Evolutionary conservation across 1,139 yeast species (phyloP).

Genomic region (Magnusiomyces paraingens): DNA sequence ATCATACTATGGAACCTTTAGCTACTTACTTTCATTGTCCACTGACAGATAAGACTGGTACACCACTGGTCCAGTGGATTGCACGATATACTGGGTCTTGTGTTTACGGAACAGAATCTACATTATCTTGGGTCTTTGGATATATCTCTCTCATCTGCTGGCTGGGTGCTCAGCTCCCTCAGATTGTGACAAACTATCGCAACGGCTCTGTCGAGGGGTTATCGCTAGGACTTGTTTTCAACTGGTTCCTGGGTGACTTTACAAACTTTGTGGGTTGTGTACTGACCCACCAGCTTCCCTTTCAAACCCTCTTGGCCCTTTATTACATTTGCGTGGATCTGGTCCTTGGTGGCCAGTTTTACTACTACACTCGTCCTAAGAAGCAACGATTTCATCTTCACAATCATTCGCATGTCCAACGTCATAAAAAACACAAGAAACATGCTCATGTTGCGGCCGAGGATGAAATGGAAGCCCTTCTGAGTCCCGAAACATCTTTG

Average conservation of each 20-base stretch:
- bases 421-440: background rate
- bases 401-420: background rate
- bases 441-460: background rate
- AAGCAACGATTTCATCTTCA: conserved; percentile 8
- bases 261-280: conserved; percentile 76
- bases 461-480: background rate
- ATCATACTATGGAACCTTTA: conserved; percentile 4
- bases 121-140: conserved; percentile 37
- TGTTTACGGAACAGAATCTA: conserved; percentile 28
- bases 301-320: conserved; percentile 67
- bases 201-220: conserved; percentile 82
- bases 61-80: conserved; percentile 28
- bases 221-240: conserved; percentile 63
- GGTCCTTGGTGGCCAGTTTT: conserved; percentile 66
- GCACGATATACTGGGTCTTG: conserved; percentile 28
- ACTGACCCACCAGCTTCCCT: conserved; percentile 65
- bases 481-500: background rate
- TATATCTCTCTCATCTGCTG: conserved; percentile 55
- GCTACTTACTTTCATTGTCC: conserved; percentile 8
- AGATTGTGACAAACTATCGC: conserved; percentile 65
- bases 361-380: conserved; percentile 47
- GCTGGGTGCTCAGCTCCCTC: conserved; percentile 87
- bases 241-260: conserved; percentile 84
- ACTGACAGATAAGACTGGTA: conserved; percentile 9
- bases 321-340: conserved; percentile 73